Evolutionary conservation across 1,284 basidiomycete genomes (phyloP), one percentile per base, ranked within the genome.

Genomic region (Trametes sp.): DNA sequence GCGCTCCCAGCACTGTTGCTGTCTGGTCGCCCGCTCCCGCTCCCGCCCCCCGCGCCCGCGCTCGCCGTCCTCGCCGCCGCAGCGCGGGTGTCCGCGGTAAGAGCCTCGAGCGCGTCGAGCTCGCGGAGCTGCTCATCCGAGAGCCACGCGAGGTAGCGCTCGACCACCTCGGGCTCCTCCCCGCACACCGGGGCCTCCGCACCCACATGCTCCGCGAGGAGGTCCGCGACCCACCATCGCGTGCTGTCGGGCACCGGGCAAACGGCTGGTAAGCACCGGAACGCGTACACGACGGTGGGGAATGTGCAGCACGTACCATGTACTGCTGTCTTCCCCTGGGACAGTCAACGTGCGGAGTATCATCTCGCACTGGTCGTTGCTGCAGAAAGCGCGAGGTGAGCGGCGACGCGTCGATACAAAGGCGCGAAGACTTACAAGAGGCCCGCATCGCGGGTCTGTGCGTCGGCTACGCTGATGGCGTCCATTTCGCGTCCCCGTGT

Each of bases 151-250:
- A 54, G 7, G 52, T 54, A 54, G n/a, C 31, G 28, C 29, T 31
- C 36, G 45, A 60, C 26, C 28, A 50, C 45, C 46, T 54, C 52
- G 4, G 59, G 45, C 21, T 60, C 59, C 28, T 54, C 59, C 24
- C 59, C 59, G 52, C 45, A 54, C 28, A 60, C 46, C 23, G 45
- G 52, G 35, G 51, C 45, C 16, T 14, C 35, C 33, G 52, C 35
- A 42, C 46, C 8, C 45, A 24, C 16, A n/a, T 41, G 38, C 38
- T 21, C 45, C 4, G 21, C 36, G 36, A 49, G 26, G 24, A 54
- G 35, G 14, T 60, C 59, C 23, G 54, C 52, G 19, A 49, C 46
- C 59, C 59, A 60, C 59, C 59, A 60, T 8, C 44, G 52, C 0
- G 53, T 42, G 59, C 59, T 60, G 35, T 1, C 0, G 14, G 10